phyloP scores from a whole-genome alignment of 148 eudicot genomes.

The Chenopodium berlandieri region DNA sequence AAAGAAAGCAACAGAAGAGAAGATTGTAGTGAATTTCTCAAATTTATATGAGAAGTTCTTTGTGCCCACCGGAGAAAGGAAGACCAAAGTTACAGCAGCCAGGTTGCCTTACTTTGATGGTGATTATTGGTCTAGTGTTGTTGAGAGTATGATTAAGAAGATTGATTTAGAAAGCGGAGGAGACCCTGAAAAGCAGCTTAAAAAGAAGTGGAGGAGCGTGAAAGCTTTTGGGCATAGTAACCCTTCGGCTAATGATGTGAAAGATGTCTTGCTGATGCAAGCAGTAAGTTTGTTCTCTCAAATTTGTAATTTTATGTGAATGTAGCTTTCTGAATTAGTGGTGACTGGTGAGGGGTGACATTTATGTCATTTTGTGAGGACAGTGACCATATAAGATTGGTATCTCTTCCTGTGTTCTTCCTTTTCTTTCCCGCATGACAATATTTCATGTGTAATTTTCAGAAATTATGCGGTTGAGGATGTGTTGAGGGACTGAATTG shows the following conservation, averaged over 20 bases:
- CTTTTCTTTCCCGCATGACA: background rate
- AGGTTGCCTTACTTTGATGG: conserved; percentile 93
- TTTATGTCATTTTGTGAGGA: background rate
- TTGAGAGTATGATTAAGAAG: conserved; percentile 49
- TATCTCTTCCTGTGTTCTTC: background rate
- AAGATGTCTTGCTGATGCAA: conserved; percentile 77
- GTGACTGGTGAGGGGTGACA: background rate
- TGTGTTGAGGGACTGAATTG: background rate
- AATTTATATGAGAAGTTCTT: conserved; percentile 70
- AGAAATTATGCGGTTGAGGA: background rate
- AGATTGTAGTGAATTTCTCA: conserved; percentile 58
- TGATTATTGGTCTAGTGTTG: conserved; percentile 74
- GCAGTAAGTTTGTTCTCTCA: conserved; percentile 43
- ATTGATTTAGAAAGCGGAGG: conserved; percentile 49
- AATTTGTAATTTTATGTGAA: background rate
- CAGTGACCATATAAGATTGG: background rate
- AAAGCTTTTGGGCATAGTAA: conserved; percentile 68
- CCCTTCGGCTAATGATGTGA: conserved; percentile 52
- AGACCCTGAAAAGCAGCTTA: conserved; percentile 40
- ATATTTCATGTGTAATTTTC: background rate
- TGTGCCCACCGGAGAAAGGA: conserved; percentile 47
- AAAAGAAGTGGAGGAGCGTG: conserved; percentile 49
- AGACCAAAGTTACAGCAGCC: conserved; percentile 66
- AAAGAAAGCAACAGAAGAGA: conserved; percentile 61
- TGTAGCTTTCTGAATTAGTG: background rate